These are phyloP conservation scores for Dichotomopilus funicola DNA, from an alignment of 2,329 filamentous ascomycete genomes.

Conservation along the genomic window DNA sequence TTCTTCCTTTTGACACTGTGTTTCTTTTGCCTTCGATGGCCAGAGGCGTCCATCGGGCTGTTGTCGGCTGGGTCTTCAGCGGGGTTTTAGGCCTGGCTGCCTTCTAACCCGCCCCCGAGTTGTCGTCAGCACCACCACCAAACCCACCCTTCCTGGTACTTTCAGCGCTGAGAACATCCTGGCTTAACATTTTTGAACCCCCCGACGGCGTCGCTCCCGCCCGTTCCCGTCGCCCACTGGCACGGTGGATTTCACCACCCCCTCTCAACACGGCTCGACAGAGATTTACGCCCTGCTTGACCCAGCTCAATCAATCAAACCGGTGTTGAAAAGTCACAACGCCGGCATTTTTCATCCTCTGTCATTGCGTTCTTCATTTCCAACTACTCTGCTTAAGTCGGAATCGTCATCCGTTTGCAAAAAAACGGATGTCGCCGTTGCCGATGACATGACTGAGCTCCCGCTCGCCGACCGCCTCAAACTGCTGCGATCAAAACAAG, in stretches of 20 bases:
- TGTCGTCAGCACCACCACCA: conserved; percentile 15
- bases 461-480: conserved; percentile 58
- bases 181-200: conserved; percentile 24
- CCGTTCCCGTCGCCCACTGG: conserved; percentile 9
- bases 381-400: conserved; percentile 30
- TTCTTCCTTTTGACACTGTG: conserved; percentile 8
- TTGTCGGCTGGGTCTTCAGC: conserved; percentile 3
- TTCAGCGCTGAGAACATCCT: conserved; percentile 17
- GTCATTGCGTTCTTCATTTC: conserved; percentile 28
- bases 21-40: conserved; percentile 5
- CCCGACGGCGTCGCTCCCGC: neutral
- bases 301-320: conserved; percentile 20
- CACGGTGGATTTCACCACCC: conserved; percentile 17
- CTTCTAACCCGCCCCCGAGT: conserved; percentile 12
- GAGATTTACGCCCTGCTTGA: conserved; percentile 24
- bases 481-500: conserved; percentile 59
- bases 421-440: conserved; percentile 64
- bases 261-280: conserved; percentile 20
- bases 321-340: conserved; percentile 23
- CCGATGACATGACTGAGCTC: conserved; percentile 67
- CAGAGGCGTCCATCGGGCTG: neutral
- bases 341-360: conserved; percentile 31
- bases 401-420: conserved; percentile 49
- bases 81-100: conserved; percentile 13
- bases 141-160: conserved; percentile 5